Evolutionary conservation across 2,329 filamentous ascomycete species (phyloP).

Genomic region (Fusarium sacchari): DNA sequence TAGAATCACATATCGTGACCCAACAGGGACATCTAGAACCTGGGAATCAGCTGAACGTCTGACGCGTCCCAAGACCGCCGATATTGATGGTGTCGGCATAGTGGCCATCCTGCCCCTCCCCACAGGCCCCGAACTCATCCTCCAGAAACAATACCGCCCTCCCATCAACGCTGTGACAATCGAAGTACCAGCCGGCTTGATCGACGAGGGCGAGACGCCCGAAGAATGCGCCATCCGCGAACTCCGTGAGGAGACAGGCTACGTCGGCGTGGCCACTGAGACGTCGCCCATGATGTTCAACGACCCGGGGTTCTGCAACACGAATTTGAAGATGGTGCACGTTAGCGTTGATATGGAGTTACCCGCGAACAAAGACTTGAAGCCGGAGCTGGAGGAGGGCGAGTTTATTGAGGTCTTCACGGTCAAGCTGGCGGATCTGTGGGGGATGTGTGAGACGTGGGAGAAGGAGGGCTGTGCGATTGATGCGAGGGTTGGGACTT

Average conservation of each 20-base stretch:
- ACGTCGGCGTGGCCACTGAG: conserved; percentile 64
- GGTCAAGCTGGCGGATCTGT: conserved; percentile 71
- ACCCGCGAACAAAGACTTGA: conserved; percentile 74
- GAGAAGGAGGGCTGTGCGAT: conserved; percentile 80
- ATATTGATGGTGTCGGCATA: conserved; percentile 79
- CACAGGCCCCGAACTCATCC: conserved; percentile 64
- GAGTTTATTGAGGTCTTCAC: conserved; percentile 86
- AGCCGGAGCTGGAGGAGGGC: conserved; percentile 78
- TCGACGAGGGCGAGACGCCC: conserved; percentile 70
- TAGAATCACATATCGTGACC: conserved; percentile 72
- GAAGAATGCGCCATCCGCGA: conserved; percentile 72
- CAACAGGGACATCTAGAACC: conserved; percentile 65
- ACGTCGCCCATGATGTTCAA: conserved; percentile 75
- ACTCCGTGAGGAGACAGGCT: conserved; percentile 74
- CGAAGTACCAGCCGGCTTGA: conserved; percentile 72
- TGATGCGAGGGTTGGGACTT: conserved; percentile 79
- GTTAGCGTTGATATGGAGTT: conserved; percentile 75
- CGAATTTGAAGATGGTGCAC: conserved; percentile 76
- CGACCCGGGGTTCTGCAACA: conserved; percentile 74
- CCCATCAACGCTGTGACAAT: conserved; percentile 68
- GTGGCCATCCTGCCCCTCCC: conserved; percentile 72
- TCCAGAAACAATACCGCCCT: conserved; percentile 75
- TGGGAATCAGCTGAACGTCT: conserved; percentile 81
- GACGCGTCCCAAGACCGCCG: conserved; percentile 68
- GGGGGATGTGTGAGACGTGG: conserved; percentile 72